A percentile compares a stretch with the other conserved stretches of the same genome.
Conservation (phyloP, 2,329 filamentous ascomycete species). For the Curvularia hawaiiensis region DNA sequence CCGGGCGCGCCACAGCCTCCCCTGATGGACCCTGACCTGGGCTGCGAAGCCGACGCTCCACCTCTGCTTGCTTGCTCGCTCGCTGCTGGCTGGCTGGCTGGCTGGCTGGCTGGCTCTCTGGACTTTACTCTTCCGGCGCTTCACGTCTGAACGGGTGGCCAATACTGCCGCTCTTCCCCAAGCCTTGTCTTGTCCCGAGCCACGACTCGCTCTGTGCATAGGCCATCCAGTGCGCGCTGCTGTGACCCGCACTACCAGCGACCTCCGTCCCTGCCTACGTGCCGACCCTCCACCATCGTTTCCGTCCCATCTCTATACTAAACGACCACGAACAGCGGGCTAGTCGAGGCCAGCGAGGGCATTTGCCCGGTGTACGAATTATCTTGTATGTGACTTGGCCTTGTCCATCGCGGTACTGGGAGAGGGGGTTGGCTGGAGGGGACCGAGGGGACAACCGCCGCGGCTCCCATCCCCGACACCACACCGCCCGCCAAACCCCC, state of each 20-base stretch:
- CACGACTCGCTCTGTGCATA: slow-evolving; percentile 17
- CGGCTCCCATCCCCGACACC: slow-evolving; percentile 27
- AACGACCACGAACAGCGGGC: slow-evolving; percentile 21
- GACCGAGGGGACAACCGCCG: slow-evolving; percentile 4
- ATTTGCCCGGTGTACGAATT: slow-evolving; percentile 36
- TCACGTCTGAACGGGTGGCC: slow-evolving; percentile 17
- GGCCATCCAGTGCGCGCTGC: slow-evolving; percentile 14
- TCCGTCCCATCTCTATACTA: slow-evolving; percentile 20
- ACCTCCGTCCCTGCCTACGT: slow-evolving; percentile 12
- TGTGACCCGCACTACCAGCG: slow-evolving; percentile 12
- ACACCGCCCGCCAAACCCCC: slow-evolving; percentile 47
- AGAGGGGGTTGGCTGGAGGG: slow-evolving; percentile 5
- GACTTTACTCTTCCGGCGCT: slow-evolving; percentile 8
- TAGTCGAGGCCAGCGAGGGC: slow-evolving; percentile 29
- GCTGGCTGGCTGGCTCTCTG: slow-evolving; percentile 4
- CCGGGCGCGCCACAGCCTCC: slow-evolving; percentile 14
- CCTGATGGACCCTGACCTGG: slow-evolving; percentile 19
- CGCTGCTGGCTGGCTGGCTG: slow-evolving; percentile 3
- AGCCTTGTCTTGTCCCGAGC: slow-evolving; percentile 13
- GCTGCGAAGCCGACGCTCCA: slow-evolving; percentile 17
- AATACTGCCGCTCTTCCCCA: slow-evolving; percentile 9
- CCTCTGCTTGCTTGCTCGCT: slow-evolving; percentile 9
- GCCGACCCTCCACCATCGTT: slow-evolving; percentile 19
- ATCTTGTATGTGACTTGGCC: slow-evolving; percentile 28
- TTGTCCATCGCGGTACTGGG: slow-evolving; percentile 13